Conservation (phyloP, 176 grass and related monocot genomes). For the Lolium rigidum region DNA sequence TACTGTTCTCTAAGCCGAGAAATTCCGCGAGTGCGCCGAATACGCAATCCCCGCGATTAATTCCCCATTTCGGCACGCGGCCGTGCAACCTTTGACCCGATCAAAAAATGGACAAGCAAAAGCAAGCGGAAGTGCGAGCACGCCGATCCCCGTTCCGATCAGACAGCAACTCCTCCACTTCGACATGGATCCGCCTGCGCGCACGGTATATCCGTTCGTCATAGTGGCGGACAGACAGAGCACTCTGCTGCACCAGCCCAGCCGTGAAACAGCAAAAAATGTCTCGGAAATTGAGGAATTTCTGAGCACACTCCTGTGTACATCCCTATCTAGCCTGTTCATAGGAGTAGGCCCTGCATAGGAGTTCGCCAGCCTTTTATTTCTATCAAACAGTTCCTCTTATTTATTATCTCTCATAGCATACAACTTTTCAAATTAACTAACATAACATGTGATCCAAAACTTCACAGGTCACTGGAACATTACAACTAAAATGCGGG, state of each 20-base stretch:
- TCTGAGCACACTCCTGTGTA: too few relatives aligned
- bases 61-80: not conserved
- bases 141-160: not conserved
- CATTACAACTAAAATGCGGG: too few relatives aligned
- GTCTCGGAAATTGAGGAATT: constrained; percentile 1
- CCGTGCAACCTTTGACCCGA: not conserved
- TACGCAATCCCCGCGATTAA: not conserved
- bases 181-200: not conserved
- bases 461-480: too few relatives aligned
- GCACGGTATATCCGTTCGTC: not conserved
- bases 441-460: too few relatives aligned
- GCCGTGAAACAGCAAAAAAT: not conserved
- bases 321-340: too few relatives aligned
- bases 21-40: not conserved
- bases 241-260: not conserved
- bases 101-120: not conserved
- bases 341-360: too few relatives aligned
- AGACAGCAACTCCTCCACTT: constrained; percentile 32
- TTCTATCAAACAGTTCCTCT: too few relatives aligned
- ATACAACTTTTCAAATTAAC: too few relatives aligned
- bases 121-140: not conserved
- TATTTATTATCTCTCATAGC: too few relatives aligned
- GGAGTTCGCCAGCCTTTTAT: too few relatives aligned
- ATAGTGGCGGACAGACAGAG: not conserved
- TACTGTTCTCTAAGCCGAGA: not conserved